Conservation (phyloP, 2,329 filamentous ascomycete species). For the Orbilia ellipsospora region DNA sequence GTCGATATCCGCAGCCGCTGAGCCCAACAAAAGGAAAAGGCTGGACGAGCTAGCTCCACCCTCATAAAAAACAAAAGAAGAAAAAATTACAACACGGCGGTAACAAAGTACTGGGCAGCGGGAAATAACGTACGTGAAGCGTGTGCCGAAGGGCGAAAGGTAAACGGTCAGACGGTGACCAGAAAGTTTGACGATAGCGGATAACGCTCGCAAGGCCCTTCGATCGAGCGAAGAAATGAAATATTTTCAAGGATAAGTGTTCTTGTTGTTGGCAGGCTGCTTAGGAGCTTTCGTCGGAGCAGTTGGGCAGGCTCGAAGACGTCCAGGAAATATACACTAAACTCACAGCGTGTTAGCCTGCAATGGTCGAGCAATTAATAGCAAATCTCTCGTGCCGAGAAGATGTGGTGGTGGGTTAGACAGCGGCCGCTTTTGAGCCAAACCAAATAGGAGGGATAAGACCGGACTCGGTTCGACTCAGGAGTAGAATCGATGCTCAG, state of each 20-base stretch:
- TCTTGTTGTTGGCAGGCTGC: constrained; percentile 14
- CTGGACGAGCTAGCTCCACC: constrained; percentile 5
- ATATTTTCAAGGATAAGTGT: constrained; percentile 47
- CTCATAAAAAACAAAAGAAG: constrained; percentile 15
- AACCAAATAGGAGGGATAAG: constrained; percentile 1
- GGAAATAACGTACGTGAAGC: constrained; percentile 41
- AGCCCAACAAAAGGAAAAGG: constrained; percentile 31
- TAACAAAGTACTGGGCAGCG: constrained; percentile 14
- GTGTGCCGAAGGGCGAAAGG: constrained; percentile 40
- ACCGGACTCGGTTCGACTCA: not conserved
- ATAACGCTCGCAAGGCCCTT: constrained; percentile 4
- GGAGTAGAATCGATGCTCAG: constrained; percentile 5
- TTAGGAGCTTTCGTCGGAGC: not conserved
- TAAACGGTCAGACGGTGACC: constrained; percentile 13
- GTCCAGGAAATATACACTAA: constrained; percentile 21
- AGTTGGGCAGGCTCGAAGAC: constrained; percentile 6
- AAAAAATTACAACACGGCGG: constrained; percentile 36
- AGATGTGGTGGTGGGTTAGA: constrained; percentile 4
- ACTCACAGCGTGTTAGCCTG: constrained; percentile 35
- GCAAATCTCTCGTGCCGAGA: constrained; percentile 23
- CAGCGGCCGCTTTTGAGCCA: constrained; percentile 4
- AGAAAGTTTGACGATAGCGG: constrained; percentile 32
- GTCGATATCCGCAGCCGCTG: constrained; percentile 10
- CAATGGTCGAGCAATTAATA: constrained; percentile 14
- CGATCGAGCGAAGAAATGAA: constrained; percentile 3